Evolutionary conservation across 2,329 filamentous ascomycete genomes (phyloP).

Genomic region (Xylariaceae sp.): DNA sequence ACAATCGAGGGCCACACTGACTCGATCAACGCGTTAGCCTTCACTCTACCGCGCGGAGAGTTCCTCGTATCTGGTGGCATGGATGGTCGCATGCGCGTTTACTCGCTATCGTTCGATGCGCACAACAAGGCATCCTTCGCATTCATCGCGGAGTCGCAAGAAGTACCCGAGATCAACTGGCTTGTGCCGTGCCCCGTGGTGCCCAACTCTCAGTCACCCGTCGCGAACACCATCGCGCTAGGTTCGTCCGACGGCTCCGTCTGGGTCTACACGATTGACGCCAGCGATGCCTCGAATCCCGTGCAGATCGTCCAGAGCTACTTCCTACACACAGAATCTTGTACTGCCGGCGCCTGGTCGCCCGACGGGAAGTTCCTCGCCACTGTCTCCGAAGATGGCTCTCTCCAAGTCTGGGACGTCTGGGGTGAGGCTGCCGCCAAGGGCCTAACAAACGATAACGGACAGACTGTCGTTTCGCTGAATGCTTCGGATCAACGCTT

Average conservation of each 20-base stretch:
- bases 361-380: constrained; percentile 80
- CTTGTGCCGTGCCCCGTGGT: constrained; percentile 67
- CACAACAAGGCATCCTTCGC: constrained; percentile 46
- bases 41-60: constrained; percentile 76
- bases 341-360: constrained; percentile 88
- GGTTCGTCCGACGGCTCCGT: constrained; percentile 88
- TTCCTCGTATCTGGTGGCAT: constrained; percentile 82
- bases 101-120: constrained; percentile 47
- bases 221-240: constrained; percentile 74
- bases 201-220: constrained; percentile 37
- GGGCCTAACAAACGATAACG: constrained; percentile 46
- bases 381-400: constrained; percentile 83
- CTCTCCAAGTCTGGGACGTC: constrained; percentile 87
- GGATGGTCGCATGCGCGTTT: constrained; percentile 75
- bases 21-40: constrained; percentile 79
- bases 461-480: constrained; percentile 65
- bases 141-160: constrained; percentile 71
- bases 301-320: constrained; percentile 85
- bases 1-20: constrained; percentile 86
- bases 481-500: constrained; percentile 84
- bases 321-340: constrained; percentile 80
- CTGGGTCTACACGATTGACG: constrained; percentile 89
- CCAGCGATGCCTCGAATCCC: constrained; percentile 50
- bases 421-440: constrained; percentile 68
- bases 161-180: constrained; percentile 97